Evolutionary conservation across 495 filamentous ascomycete genomes (phyloP), one percentile per base, ranked within the genome.

Genomic region (Trichoderma gamsii): DNA sequence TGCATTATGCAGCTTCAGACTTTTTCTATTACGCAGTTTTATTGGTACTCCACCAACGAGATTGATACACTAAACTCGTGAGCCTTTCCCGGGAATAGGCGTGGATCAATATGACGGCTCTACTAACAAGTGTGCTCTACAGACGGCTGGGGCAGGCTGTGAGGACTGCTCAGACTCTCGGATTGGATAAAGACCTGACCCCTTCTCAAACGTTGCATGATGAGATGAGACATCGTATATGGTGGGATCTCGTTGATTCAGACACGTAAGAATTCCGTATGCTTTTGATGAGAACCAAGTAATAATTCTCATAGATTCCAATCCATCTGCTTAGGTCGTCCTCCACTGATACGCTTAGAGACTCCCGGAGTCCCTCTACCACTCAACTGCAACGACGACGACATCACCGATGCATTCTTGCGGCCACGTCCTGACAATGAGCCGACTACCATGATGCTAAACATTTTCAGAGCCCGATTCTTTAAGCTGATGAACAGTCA

Each of bases 361-460:
- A 29, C 25, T 32, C 56, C 56, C 1, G 56, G 56, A 29, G 56
- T 61, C 25, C 56, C 56, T 13, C 25, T 61, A 9, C 56, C 56
- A 32, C 56, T 61, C 56, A 61, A 61, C 56, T 61, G 56, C 56
- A 61, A 61, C 56, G 56, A 61, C 56, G 21, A 21, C 49, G 49
- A 52, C 49, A 52, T 52, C 18, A 52, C 49, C 7, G 49, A 52
- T 8, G 7, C 49, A 21, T 23, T 25, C 18, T 6, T 52, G 4
- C 18, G 21, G n/a, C 49, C 49, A 52, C 49, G 49, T 23, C 49
- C 49, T 11, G 16, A 52, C 11, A 23, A 61, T 61, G 56, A 61
- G 16, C 56, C 56, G 0, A 61, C 56, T 25, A 18, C 35, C 25
- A 61, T 61, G 56, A 61, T 32, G 56, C 13, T 61, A 12, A 61